Evolutionary conservation across 2,329 filamentous ascomycete species (phyloP), one percentile per base, ranked within the genome.

Genomic region (Arthroderma sp.): DNA sequence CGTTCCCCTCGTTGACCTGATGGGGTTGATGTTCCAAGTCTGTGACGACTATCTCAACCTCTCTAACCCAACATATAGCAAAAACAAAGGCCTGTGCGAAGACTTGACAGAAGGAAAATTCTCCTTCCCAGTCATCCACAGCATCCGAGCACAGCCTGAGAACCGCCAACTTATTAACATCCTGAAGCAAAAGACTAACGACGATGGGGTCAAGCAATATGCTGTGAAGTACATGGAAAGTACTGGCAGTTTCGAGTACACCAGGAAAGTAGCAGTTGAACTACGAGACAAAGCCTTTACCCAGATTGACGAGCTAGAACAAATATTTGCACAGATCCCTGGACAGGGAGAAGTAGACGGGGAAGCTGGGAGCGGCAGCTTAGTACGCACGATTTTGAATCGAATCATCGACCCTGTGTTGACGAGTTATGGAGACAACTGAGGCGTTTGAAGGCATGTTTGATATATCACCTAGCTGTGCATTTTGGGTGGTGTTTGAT

Each of bases 211-310:
- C 57, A 95, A 95, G 77, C 76, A 81, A 60, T 96, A 95, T 69
- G 91, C 93, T 4, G 84, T 96, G 17, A 78, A 79, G 47, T 94
- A 95, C 69, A 95, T 98, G 89, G 84, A 95, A 71, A 77, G 79
- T 61, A 93, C 86, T 0, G 90, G 90, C 38, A 95, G 86, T 68
- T 96, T 98, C 68, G 84, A 85, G 56, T 95, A 97, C 69, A 91
- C 87, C 13, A 78, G 82, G 59, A 76, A 80, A 54, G 87, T 89
- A 0, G 70, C 91, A 9, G 67, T 69, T 13, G 79, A 85, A 31
- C 73, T 91, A n/a, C 35, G 39, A 19, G 55, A 49, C n/a, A 51
- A 51, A 28, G 55, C 55, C 6, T 33, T 56, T 41, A 8, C 17
- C 9, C 25, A 25, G 41, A 56, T 56, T n/a, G 55, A 56, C 17